These are phyloP conservation scores for Xerocomellus chrysenteron DNA, from an alignment of 768 basidiomycete genomes.

Conservation along the genomic window DNA sequence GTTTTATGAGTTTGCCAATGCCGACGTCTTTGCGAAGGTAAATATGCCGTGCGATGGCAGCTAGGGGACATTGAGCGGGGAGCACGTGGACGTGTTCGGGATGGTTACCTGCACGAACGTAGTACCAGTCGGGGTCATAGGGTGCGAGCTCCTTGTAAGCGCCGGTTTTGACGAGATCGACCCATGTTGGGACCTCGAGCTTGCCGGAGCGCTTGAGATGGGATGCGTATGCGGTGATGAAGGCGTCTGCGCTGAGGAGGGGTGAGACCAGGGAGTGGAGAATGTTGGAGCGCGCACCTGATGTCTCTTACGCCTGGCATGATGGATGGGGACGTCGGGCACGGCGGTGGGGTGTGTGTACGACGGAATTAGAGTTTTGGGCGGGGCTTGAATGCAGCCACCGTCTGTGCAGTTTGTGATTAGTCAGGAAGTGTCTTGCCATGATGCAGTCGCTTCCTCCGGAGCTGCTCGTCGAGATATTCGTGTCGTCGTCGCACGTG, in stretches of 20 bases:
- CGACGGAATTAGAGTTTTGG: slow-evolving; percentile 32
- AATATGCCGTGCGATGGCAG: slow-evolving; percentile 97
- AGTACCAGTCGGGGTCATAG: slow-evolving; percentile 99
- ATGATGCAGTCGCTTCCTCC: slow-evolving; percentile 44
- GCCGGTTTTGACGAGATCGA: slow-evolving; percentile 98
- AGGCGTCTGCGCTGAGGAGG: slow-evolving; percentile 75
- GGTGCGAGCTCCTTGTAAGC: slow-evolving; percentile 97
- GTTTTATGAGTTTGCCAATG: slow-evolving; percentile 89
- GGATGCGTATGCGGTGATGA: slow-evolving; percentile 92
- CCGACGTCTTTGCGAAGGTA: slow-evolving; percentile 99
- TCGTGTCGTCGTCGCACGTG: slow-evolving; percentile 41
- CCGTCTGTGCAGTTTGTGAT: slow-evolving; percentile 42
- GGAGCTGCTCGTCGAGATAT: slow-evolving; percentile 65
- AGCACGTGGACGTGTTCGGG: background rate
- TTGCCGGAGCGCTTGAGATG: slow-evolving; percentile 98
- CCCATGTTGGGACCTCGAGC: slow-evolving; percentile 98
- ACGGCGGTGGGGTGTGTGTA: slow-evolving; percentile 52
- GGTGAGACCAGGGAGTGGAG: slow-evolving; percentile 16
- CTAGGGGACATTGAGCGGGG: slow-evolving; percentile 38
- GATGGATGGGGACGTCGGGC: slow-evolving; percentile 45
- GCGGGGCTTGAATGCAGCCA: slow-evolving; percentile 38
- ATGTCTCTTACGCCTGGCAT: slow-evolving; percentile 87
- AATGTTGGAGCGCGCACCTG: slow-evolving; percentile 42
- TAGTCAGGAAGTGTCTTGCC: slow-evolving; percentile 33
- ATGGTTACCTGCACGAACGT: slow-evolving; percentile 90